Evolutionary conservation across 345 rosid species (phyloP).

Genomic region (Sapria himalayana): DNA sequence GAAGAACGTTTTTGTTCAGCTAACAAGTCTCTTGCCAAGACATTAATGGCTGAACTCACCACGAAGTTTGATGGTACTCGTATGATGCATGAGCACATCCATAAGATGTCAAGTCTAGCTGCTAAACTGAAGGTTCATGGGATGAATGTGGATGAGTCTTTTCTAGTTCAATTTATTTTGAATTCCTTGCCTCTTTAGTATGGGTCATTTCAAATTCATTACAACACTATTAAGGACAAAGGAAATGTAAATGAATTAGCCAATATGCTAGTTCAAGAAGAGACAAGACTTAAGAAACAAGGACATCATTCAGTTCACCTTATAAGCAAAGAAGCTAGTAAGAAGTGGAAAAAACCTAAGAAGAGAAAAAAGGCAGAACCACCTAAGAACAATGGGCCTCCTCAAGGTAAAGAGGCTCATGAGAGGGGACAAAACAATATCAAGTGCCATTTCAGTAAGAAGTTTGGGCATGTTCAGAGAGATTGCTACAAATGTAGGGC

Average conservation of each 20-base stretch:
- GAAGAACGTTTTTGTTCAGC: background rate
- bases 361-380: background rate
- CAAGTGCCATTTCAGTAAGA: background rate
- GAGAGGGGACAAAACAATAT: background rate
- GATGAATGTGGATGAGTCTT: background rate
- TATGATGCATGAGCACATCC: too few relatives aligned
- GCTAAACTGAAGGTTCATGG: background rate
- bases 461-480: slow-evolving; percentile 2
- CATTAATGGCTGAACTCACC: background rate
- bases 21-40: background rate
- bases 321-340: background rate
- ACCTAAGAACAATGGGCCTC: background rate
- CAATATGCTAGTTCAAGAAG: background rate
- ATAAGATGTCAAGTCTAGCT: background rate
- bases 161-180: background rate
- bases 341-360: background rate
- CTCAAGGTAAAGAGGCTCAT: background rate
- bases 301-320: background rate
- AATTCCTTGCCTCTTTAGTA: background rate
- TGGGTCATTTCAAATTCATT: slow-evolving; percentile 5
- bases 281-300: background rate
- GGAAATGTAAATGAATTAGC: slow-evolving; percentile 1
- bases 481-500: background rate
- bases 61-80: too few relatives aligned
- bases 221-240: background rate